A percentile compares a stretch with the other conserved stretches of the same genome.
Conservation (phyloP, 2,329 filamentous ascomycete genomes). For the Venturiaceae sp. region DNA sequence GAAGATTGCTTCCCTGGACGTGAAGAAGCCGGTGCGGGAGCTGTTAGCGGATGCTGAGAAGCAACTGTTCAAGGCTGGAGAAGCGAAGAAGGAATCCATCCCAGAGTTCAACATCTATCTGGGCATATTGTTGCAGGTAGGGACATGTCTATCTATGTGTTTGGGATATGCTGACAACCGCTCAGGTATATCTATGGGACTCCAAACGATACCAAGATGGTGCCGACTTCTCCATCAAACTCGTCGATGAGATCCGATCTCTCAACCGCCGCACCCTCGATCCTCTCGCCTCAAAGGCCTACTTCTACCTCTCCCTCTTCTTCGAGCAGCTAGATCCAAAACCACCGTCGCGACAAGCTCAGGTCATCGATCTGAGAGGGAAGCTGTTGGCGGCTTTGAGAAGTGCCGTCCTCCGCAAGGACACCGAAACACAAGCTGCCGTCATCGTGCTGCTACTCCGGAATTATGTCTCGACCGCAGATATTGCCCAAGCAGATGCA, state of each 20-base stretch:
- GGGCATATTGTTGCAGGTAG: slow-evolving; percentile 55
- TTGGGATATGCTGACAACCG: slow-evolving; percentile 5
- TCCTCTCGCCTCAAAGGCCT: slow-evolving; percentile 86
- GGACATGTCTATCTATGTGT: neutral
- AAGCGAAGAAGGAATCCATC: slow-evolving; percentile 60
- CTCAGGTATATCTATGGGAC: slow-evolving; percentile 81
- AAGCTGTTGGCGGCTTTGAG: slow-evolving; percentile 79
- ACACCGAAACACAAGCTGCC: slow-evolving; percentile 92
- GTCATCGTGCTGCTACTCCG: slow-evolving; percentile 91
- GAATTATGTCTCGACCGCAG: slow-evolving; percentile 91
- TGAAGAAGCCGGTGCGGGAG: slow-evolving; percentile 54
- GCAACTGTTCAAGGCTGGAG: slow-evolving; percentile 50
- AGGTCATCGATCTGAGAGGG: slow-evolving; percentile 77
- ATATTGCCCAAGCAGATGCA: slow-evolving; percentile 93
- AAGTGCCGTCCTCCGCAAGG: slow-evolving; percentile 93
- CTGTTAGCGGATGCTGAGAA: slow-evolving; percentile 47
- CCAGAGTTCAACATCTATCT: slow-evolving; percentile 86
- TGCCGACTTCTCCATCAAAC: slow-evolving; percentile 70
- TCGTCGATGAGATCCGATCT: slow-evolving; percentile 76
- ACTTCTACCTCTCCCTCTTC: slow-evolving; percentile 97
- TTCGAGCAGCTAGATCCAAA: slow-evolving; percentile 82
- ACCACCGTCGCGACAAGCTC: slow-evolving; percentile 79
- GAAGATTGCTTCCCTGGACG: slow-evolving; percentile 49
- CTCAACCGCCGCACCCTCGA: slow-evolving; percentile 92
- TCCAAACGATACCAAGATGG: slow-evolving; percentile 71